phyloP scores from a whole-genome alignment of 225 moss, liverwort and hornwort genomes.

The Polytrichum commune region DNA sequence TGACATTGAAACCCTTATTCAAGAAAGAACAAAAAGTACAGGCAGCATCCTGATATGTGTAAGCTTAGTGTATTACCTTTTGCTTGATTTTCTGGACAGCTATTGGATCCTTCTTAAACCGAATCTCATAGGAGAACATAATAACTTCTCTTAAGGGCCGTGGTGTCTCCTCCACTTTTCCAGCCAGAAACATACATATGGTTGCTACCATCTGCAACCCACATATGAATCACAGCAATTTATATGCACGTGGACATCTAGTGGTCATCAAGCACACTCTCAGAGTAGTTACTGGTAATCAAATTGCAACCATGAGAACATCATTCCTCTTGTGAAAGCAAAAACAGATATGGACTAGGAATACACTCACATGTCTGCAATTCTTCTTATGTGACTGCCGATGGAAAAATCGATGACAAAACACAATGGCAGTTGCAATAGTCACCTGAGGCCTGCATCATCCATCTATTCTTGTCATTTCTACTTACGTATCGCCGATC shows the following conservation, averaged over 20 bases:
- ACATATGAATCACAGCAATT: slow-evolving; percentile 18
- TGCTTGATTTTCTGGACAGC: slow-evolving; percentile 73
- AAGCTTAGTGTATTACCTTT: slow-evolving; percentile 34
- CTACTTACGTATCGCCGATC: not conserved
- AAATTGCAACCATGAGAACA: slow-evolving; percentile 13
- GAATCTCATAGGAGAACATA: slow-evolving; percentile 77
- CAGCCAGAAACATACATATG: slow-evolving; percentile 96
- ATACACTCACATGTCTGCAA: slow-evolving; percentile 81
- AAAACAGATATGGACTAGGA: slow-evolving; percentile 14
- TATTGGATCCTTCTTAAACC: slow-evolving; percentile 77
- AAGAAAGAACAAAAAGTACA: too few relatives aligned
- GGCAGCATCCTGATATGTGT: too few relatives aligned
- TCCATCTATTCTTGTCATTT: not conserved
- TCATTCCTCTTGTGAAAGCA: slow-evolving; percentile 6
- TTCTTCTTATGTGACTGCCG: slow-evolving; percentile 94
- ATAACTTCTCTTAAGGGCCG: slow-evolving; percentile 85
- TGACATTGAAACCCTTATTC: too few relatives aligned
- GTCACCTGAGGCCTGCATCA: slow-evolving; percentile 88
- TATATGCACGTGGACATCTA: not conserved
- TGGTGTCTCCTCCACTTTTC: slow-evolving; percentile 98
- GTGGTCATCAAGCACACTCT: not conserved
- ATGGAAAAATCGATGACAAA: slow-evolving; percentile 94
- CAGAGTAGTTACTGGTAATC: slow-evolving; percentile 6
- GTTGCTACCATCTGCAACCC: slow-evolving; percentile 86
- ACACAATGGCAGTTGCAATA: slow-evolving; percentile 94